Base-by-base conservation (phyloP, 2,329 filamentous ascomycete genomes). In the Aspergillus sp. region DNA sequence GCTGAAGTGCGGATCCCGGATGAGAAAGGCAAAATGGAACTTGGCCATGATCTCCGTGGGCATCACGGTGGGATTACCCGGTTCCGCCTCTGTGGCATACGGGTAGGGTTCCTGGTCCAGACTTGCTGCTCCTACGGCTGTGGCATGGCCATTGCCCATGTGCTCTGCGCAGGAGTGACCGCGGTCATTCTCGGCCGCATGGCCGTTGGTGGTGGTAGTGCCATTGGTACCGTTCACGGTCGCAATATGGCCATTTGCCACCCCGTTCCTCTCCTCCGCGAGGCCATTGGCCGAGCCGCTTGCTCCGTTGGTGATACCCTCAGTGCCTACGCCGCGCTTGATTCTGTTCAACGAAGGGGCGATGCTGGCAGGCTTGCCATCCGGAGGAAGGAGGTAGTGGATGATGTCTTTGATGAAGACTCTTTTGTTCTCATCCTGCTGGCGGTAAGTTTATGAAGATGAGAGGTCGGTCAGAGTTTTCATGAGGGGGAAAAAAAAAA, bases 351-450 rank as follows among this genome's bases (percentile, higher is more conserved):
- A 76, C n/a, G 89, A 95, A 2, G 87, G 86, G 7, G 88, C 90
- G 47, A 93, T 81, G 39, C 74, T 75, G 40, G 88, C 79, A 10
- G 79, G 74, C 58, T 85, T 78, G 37, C 77, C 75, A 50, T 86
- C 73, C 4, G 88, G 88, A 5, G 90, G 86, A 51, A 95, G 76
- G 53, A 96, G 76, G 67, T 97, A 97, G 69, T 96, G 86, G 44
- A 87, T 85, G 73, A 97, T 98, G 67, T 97, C 93, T 69, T 98
- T 98, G 78, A 98, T 93, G 73, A 97, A 96, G 58, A 95, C 74
- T 56, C 91, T 87, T 74, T 95, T 95, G 59, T 83, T 86, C 87
- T 94, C 49, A 55, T 61, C 39, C 19, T 19, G 19, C 19, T 19
- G 58, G 61, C 54, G 62, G 68, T 76, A 66, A 72, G 68, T 65